These are phyloP conservation scores for Beauveria varroae DNA, from an alignment of 2,329 filamentous ascomycete species.

Conservation along the genomic window DNA sequence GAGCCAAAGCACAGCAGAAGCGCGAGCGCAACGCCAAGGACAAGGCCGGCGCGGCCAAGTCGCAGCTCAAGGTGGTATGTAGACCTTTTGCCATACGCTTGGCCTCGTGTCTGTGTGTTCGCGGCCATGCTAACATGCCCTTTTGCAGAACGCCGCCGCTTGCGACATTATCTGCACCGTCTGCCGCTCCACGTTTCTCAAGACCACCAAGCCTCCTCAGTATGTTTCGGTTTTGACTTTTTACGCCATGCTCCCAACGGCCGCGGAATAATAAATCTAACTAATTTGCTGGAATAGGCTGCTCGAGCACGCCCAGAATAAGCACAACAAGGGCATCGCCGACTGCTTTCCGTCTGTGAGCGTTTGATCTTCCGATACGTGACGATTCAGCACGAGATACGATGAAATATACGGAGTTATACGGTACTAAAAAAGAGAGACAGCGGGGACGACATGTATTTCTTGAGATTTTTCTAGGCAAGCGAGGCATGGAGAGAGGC, in stretches of 20 bases:
- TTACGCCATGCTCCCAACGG: too few species aligned
- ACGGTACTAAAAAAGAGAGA: not conserved
- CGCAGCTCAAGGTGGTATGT: slow-evolving; percentile 61
- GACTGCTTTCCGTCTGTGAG: slow-evolving; percentile 58
- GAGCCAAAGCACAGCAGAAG: slow-evolving; percentile 63
- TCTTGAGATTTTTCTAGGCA: not conserved
- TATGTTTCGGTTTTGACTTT: slow-evolving; percentile 29
- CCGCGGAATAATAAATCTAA: too few species aligned
- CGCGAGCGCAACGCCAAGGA: slow-evolving; percentile 65
- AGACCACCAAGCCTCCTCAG: slow-evolving; percentile 67
- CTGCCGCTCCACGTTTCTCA: slow-evolving; percentile 73
- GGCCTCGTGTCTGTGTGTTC: not conserved
- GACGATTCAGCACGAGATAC: not conserved
- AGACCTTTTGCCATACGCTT: too few species aligned
- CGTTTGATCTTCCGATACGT: slow-evolving; percentile 16
- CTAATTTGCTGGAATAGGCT: slow-evolving; percentile 36
- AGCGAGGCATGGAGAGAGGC: slow-evolving; percentile 6
- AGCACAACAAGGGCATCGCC: slow-evolving; percentile 63
- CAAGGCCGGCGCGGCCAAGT: slow-evolving; percentile 48
- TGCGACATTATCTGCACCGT: slow-evolving; percentile 69
- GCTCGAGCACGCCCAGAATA: slow-evolving; percentile 64
- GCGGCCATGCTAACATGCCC: not conserved
- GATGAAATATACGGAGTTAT: slow-evolving; percentile 6
- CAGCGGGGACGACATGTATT: not conserved
- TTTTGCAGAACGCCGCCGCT: slow-evolving; percentile 58